A percentile compares a stretch with the other conserved stretches of the same genome.
Evolutionary conservation across 73 alveolate genomes (phyloP).

Genomic region (Urostyla sp.): DNA sequence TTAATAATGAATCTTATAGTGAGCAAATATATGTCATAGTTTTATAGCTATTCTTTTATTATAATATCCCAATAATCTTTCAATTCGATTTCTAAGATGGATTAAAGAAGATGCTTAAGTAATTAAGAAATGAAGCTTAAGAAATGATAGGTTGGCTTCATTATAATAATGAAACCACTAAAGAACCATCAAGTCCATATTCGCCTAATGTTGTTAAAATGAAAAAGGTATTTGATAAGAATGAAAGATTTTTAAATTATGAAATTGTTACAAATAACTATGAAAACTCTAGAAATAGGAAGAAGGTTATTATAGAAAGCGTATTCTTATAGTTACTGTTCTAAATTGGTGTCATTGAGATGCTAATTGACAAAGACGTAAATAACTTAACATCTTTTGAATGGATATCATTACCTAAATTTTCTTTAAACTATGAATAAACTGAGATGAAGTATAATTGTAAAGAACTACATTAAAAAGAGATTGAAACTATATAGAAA

Average conservation of each 20-base stretch:
- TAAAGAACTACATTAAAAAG: constrained; percentile 1
- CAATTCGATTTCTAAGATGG: constrained; percentile 14
- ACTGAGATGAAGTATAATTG: constrained; percentile 18
- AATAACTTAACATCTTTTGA: constrained; percentile 26
- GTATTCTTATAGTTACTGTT: not conserved
- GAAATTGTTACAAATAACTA: no score
- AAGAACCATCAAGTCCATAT: no score
- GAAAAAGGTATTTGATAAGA: no score
- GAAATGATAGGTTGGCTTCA: constrained; percentile 22
- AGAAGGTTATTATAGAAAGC: no score
- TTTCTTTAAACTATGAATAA: constrained; percentile 14
- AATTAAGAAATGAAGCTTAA: constrained; percentile 22
- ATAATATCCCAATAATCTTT: constrained; percentile 21
- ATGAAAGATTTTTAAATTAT: no score
- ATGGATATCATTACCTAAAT: constrained; percentile 51
- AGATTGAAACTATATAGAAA: constrained; percentile 1
- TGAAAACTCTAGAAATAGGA: no score
- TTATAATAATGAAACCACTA: constrained; percentile 16
- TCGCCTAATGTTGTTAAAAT: no score
- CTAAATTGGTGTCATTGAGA: not conserved
- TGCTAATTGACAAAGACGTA: not conserved
- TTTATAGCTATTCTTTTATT: not conserved
- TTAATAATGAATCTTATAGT: constrained; percentile 31
- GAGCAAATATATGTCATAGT: constrained; percentile 46
- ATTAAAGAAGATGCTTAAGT: not conserved